These are phyloP conservation scores for Oryza meyeriana DNA, from an alignment of 176 grass and related monocot genomes.

Conservation along the genomic window DNA sequence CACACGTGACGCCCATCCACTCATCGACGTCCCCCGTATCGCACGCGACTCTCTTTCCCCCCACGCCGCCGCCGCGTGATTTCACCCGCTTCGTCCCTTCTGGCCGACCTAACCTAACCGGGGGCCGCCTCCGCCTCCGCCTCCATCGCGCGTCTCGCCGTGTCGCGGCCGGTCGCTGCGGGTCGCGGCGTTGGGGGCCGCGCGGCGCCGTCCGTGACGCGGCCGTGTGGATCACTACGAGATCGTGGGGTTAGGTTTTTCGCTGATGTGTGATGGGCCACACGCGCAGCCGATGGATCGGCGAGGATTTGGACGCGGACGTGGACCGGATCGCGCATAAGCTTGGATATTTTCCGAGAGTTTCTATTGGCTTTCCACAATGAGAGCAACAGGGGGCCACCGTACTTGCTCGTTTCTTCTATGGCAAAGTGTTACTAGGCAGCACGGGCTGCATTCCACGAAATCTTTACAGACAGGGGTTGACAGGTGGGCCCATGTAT, in stretches of 20 bases:
- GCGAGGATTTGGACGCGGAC: background rate
- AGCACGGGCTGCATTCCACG: background rate
- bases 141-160: too few species aligned
- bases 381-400: conserved; percentile 18
- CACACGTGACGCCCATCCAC: background rate
- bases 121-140: too few species aligned
- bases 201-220: conserved; percentile 3
- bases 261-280: background rate
- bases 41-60: background rate
- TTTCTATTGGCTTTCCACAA: background rate
- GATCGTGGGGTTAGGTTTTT: conserved; percentile 16
- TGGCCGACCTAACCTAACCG: background rate
- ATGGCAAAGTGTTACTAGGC: background rate
- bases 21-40: background rate
- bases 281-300: background rate
- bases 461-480: background rate
- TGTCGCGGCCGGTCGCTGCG: background rate
- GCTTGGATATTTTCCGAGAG: conserved; percentile 29
- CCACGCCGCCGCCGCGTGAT: background rate
- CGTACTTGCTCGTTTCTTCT: conserved; percentile 14
- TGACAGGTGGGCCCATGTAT: background rate
- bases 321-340: background rate
- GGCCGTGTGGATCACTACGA: background rate
- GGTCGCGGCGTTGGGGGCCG: too few species aligned
- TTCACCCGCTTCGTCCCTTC: background rate